Evolutionary conservation across 2,329 filamentous ascomycete genomes (phyloP), one percentile per base, ranked within the genome.

Genomic region (Nemania sp.): DNA sequence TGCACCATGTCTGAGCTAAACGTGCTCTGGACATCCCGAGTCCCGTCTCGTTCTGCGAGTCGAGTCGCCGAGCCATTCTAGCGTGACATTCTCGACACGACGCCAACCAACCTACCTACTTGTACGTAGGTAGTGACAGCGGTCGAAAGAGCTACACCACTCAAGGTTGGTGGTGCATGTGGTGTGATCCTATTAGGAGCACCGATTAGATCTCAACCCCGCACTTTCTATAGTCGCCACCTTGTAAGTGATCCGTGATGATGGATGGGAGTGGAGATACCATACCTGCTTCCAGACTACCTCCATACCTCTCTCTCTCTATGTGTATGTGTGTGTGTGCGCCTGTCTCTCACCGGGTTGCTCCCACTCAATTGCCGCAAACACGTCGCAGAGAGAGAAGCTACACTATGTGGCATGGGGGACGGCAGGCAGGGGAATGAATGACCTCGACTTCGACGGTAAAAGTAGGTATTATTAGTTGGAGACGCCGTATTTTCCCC

Each of bases 191-290:
- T 54, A 18, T 43, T 54, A 58, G 60, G 63, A 65, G 53, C 52
- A 51, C 56, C 52, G 49, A 63, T 57, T 49, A 50, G 42, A 48
- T 54, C 40, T 17, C 49, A 60, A 65, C 63, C 63, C 63, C 63
- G 63, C 60, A 65, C 53, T 62, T 48, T 65, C 53, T 58, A 29
- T 29, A 37, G 63, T 65, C 60, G 63, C 54, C 50, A 13, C 37
- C 50, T 63, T 63, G 63, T 65, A 63, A 48, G 60, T 60, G 25
- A 47, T 42, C 56, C 18, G 54, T 60, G 49, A 46, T 21, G 53
- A 48, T n/a, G 54, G 53, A 48, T n/a, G 54, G 49, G 15, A 32
- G 60, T 53, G 56, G 53, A 55, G 15, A 63, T 65, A 65, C 63
- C 52, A n/a, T n/a, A n/a, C n/a, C n/a, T n/a, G n/a, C n/a, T n/a